A percentile compares a stretch with the other conserved stretches of the same genome.
Evolutionary conservation across 495 filamentous ascomycete genomes (phyloP).

Genomic region (Elasticomyces elasticus): DNA sequence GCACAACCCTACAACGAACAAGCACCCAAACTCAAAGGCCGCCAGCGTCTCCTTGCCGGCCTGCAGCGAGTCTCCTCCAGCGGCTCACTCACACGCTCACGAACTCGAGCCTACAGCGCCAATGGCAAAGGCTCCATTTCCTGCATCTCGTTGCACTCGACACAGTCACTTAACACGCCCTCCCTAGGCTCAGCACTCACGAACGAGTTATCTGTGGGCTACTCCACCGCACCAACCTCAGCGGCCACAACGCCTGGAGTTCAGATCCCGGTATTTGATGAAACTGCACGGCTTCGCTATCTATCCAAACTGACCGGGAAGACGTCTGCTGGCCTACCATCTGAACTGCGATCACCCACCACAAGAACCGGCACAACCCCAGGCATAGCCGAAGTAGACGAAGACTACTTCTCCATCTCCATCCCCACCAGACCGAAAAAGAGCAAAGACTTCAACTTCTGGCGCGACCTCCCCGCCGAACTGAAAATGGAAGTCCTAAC

Average conservation of each 20-base stretch:
- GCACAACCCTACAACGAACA: conserved; percentile 18
- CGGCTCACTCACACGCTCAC: conserved; percentile 56
- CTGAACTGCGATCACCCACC: conserved; percentile 48
- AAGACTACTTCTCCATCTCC: conserved; percentile 40
- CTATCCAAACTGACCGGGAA: conserved; percentile 35
- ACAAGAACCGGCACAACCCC: conserved; percentile 22
- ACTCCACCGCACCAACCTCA: conserved; percentile 57
- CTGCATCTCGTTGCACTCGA: conserved; percentile 64
- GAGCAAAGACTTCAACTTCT: conserved; percentile 56
- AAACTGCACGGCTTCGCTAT: conserved; percentile 42
- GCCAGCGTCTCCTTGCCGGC: conserved; percentile 63
- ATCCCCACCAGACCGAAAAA: conserved; percentile 26
- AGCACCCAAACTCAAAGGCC: conserved; percentile 54
- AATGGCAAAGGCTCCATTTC: conserved; percentile 70
- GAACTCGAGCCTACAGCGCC: conserved; percentile 49
- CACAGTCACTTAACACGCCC: conserved; percentile 43
- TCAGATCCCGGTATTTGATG: conserved; percentile 34
- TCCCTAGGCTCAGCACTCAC: conserved; percentile 45
- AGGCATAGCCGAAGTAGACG: conserved; percentile 29
- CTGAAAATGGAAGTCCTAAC: conserved; percentile 67
- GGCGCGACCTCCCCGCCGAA: conserved; percentile 72
- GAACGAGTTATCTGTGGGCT: conserved; percentile 52
- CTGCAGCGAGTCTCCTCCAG: conserved; percentile 86
- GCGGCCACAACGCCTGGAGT: conserved; percentile 41
- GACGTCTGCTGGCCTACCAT: conserved; percentile 52